Base-by-base conservation (phyloP, 2,329 filamentous ascomycete species). In the Claviceps sp. region DNA sequence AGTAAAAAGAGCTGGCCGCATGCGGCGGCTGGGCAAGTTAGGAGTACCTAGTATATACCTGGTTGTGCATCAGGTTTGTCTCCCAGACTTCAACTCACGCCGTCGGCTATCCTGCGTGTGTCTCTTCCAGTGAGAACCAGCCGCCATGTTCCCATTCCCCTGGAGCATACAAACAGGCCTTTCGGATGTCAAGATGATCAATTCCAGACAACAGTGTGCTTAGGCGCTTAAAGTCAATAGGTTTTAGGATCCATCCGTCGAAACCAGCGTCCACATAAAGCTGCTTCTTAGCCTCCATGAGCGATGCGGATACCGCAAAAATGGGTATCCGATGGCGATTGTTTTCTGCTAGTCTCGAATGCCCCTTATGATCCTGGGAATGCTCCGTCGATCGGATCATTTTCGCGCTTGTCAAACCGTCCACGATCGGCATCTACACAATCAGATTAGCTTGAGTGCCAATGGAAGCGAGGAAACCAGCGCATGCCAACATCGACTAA, bases 181-280 rank as follows among this genome's bases (percentile, higher is more conserved):
- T 66, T 18, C 87, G 75, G 0, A 75, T 68, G 0, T 76, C 67
- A 0, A 76, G 69, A 46, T 87, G 76, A 2, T 80, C 73, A 41
- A 93, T 86, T 1, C 87, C 88, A 1, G 71, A 66, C 52, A 95
- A 74, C 7, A 95, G 72, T 22, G 76, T 74, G 54, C 79, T 80
- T 0, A 95, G 72, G 8, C 88, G 77, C 58, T 81, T 79, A 62
- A 95, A 94, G 54, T 91, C 82, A 45, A 95, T 86, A 0, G 89
- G 89, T 61, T 95, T 95, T 53, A 94, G 70, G 26, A 95, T 89
- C 89, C 89, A 95, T 24, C 85, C 89, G 58, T 95, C 89, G 58
- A 95, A 95, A 0, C 89, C 89, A 6, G 82, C 81, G 45, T 85
- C 75, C 44, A 89, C 77, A 58, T 95, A 95, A 0, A 68, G 77